Evolutionary conservation across 1,139 yeast genomes (phyloP), one percentile per base, ranked within the genome.

Genomic region (Kazachstania sp.): DNA sequence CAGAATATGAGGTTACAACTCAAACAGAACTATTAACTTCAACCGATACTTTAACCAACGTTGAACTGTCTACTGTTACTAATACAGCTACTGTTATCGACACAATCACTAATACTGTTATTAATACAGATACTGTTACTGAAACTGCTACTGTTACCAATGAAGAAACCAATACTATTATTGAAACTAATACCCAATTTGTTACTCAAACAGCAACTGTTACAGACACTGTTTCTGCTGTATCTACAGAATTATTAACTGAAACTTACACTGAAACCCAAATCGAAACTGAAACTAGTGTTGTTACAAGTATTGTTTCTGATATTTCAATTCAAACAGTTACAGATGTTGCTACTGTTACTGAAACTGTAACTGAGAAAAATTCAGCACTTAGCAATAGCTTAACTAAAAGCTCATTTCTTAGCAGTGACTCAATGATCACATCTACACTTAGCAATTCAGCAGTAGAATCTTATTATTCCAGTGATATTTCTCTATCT

Each of bases 141-240:
- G 35, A 29, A n/a, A n/a, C n/a, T n/a, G n/a, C n/a, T 13, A 39
- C 42, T n/a, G 42, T 39, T 39, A 39, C 42, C 29, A 16, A 30
- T 19, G 35, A 39, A 9, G 35, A 29, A 19, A 39, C 35, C 5
- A n/a, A n/a, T n/a, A n/a, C n/a, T n/a, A n/a, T n/a, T n/a, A n/a
- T n/a, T n/a, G n/a, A n/a, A n/a, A n/a, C n/a, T n/a, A 13, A 38
- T 18, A 38, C 41, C 15, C 41, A 38, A 20, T 23, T 23, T 4
- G 41, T 38, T 9, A 38, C 41, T 20, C 31, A 38, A 13, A 38
- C 41, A 6, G 32, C 20, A n/a, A 39, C 42, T 23, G 42, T 39
- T 8, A 39, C 42, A 12, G 36, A 15, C 18, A 39, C 42, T 11
- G 20, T 39, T 12, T 19, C 32, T 30, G 42, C 13, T 8, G 20